Base-by-base conservation (phyloP, 192 early-diverging fungal species). In the Spinellus fusiger region DNA sequence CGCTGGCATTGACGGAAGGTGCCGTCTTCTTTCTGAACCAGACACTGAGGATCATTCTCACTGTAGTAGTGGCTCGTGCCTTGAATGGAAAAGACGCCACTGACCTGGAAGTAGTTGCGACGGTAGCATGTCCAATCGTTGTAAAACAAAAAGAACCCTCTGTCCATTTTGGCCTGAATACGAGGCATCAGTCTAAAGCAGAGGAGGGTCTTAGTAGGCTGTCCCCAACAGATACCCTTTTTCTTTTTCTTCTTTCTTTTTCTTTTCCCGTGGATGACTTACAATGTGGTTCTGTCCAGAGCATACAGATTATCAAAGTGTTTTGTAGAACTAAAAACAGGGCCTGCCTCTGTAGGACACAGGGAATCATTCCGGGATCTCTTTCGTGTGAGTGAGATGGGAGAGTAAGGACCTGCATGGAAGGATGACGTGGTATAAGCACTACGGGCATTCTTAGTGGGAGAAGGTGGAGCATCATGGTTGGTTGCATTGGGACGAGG, bases 111-210 rank as follows among this genome's bases (percentile, higher is more conserved):
- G 74, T 93, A 95, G 54, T 95, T 95, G 65, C 91, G 83, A 23
- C 93, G 81, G 68, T 95, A 95, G 65, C 93, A 93, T 0, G 91
- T 91, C 93, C 93, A 96, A 54, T 90, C 89, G 44, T 74, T 77
- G 25, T 86, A 81, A 0, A 92, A 84, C 49, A 94, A 65, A 55
- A 94, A 93, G 72, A 96, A 96, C 7, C 93, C 93, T n/a, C 89
- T 81, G 64, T 94, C 93, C 27, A 97, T 83, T 40, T 89, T 89
- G 23, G 92, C 82, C 47, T 80, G 72, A 46, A 94, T 60, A 16
- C 65, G 65, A 20, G 86, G 60, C 9, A 73, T 73, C 69, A 80
- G 83, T 12, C 78, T 85, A 32, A 22, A 51, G n/a, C n/a, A n/a
- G n/a, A n/a, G n/a, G n/a, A n/a, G n/a, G n/a, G n/a, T n/a, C n/a